Percentiles rank a stretch among this genome's conserved stretches.
These are phyloP conservation scores for Backusella tarrabulga DNA, from an alignment of 192 early-diverging fungal species.

Conservation along the genomic window DNA sequence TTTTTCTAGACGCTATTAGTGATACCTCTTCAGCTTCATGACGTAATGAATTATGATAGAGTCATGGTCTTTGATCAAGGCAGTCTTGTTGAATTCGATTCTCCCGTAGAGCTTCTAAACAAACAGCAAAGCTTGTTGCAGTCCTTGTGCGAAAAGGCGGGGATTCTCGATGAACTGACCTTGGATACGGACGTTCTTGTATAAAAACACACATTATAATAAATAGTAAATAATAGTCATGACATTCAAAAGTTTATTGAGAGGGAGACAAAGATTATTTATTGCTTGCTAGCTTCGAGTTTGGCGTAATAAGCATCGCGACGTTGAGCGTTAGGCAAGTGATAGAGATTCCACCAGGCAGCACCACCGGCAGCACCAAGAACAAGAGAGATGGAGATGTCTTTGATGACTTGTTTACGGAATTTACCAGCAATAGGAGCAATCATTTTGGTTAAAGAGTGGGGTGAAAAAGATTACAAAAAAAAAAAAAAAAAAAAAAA, in stretches of 20 bases:
- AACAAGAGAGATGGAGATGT: conserved; percentile 34
- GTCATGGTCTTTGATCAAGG: conserved; percentile 76
- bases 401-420: conserved; percentile 41
- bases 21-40: conserved; percentile 51
- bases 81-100: conserved; percentile 72
- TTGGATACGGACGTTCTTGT: conserved; percentile 10
- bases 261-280: not conserved
- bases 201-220: not conserved
- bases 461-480: too few species aligned
- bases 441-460: conserved; percentile 14
- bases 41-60: conserved; percentile 49
- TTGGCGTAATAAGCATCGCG: conserved; percentile 46
- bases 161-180: conserved; percentile 32
- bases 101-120: conserved; percentile 71
- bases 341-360: conserved; percentile 44
- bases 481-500: not conserved
- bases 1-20: conserved; percentile 41
- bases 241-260: too few species aligned
- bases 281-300: conserved; percentile 39
- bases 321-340: conserved; percentile 30
- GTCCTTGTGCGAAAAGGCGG: conserved; percentile 78
- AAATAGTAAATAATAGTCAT: not conserved
- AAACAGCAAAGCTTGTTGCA: conserved; percentile 61
- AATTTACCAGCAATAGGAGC: conserved; percentile 51
- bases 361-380: conserved; percentile 42